Evolutionary conservation across 257 asterid genomes (phyloP).

Genomic region (Solanum dulcamara): DNA sequence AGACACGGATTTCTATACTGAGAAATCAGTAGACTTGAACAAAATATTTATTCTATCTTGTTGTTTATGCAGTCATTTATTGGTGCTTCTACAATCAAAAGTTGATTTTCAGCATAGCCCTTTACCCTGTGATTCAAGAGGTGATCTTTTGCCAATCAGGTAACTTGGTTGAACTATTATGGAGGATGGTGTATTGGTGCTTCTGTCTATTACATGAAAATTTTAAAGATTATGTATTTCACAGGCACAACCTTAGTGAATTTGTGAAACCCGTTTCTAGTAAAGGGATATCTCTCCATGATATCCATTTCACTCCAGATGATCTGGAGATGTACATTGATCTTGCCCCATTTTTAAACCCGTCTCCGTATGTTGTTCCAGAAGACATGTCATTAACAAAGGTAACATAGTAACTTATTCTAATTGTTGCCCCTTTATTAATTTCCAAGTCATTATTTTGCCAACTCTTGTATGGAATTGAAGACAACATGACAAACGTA

Average conservation of each 20-base stretch:
- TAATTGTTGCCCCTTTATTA: background rate
- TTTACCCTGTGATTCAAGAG: slow-evolving; percentile 59
- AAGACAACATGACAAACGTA: background rate
- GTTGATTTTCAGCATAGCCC: slow-evolving; percentile 96
- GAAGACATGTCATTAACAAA: slow-evolving; percentile 96
- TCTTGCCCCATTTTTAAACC: slow-evolving; percentile 83
- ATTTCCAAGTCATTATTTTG: background rate
- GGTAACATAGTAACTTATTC: slow-evolving; percentile 24
- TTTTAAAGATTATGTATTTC: slow-evolving; percentile 6
- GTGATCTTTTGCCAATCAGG: slow-evolving; percentile 79
- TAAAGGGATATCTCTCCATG: slow-evolving; percentile 67
- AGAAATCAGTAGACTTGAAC: background rate
- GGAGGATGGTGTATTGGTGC: background rate
- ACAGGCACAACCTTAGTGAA: slow-evolving; percentile 90
- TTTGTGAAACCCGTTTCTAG: slow-evolving; percentile 95
- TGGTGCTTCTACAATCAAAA: slow-evolving; percentile 90
- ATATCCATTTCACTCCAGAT: slow-evolving; percentile 70
- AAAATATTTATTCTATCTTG: background rate
- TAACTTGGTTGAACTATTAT: slow-evolving; percentile 7
- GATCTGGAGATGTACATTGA: slow-evolving; percentile 96
- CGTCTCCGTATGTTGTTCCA: slow-evolving; percentile 91
- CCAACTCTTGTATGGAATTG: background rate
- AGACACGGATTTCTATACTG: background rate
- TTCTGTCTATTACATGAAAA: background rate
- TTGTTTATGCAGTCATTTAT: slow-evolving; percentile 71